Evolutionary conservation across 208 protist genomes (phyloP).

Genomic region (Trypanosoma lewisi): DNA sequence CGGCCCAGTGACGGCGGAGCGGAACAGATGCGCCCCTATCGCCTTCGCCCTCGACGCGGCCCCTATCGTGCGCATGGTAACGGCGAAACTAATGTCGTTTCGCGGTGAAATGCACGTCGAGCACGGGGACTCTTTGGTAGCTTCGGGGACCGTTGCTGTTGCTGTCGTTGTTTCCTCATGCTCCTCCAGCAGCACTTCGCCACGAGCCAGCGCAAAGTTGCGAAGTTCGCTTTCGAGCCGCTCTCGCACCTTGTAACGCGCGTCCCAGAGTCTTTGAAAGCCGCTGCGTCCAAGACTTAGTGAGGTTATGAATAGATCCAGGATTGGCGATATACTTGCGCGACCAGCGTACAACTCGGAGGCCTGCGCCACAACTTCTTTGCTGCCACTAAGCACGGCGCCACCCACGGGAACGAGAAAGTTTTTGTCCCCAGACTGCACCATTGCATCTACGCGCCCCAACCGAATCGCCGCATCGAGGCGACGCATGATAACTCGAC

Average conservation of each 20-base stretch:
- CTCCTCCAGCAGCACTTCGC: constrained; percentile 51
- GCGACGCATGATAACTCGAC: constrained; percentile 63
- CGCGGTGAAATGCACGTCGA: constrained; percentile 1
- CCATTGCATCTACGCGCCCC: constrained; percentile 91
- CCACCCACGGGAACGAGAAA: constrained; percentile 98
- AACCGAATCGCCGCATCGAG: constrained; percentile 71
- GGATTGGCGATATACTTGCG: constrained; percentile 83
- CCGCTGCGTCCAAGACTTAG: constrained; percentile 91
- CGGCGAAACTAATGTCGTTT: constrained; percentile 86
- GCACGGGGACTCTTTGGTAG: not conserved
- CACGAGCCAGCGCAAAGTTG: constrained; percentile 46
- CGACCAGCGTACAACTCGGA: constrained; percentile 89
- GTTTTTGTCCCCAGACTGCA: constrained; percentile 99
- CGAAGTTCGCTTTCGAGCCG: constrained; percentile 38
- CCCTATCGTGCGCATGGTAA: constrained; percentile 54
- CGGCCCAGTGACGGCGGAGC: constrained; percentile 63
- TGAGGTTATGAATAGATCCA: constrained; percentile 97
- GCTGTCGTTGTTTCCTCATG: too few species aligned
- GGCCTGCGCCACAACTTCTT: constrained; percentile 37
- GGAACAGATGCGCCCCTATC: constrained; percentile 77
- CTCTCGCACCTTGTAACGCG: constrained; percentile 63
- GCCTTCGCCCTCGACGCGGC: constrained; percentile 22
- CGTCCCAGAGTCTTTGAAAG: constrained; percentile 68
- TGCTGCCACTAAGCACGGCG: constrained; percentile 37
- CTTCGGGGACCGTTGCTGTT: too few species aligned